Conservation (phyloP, 805 yeast genomes). For the Zygosaccharomyces gambellarensis region DNA sequence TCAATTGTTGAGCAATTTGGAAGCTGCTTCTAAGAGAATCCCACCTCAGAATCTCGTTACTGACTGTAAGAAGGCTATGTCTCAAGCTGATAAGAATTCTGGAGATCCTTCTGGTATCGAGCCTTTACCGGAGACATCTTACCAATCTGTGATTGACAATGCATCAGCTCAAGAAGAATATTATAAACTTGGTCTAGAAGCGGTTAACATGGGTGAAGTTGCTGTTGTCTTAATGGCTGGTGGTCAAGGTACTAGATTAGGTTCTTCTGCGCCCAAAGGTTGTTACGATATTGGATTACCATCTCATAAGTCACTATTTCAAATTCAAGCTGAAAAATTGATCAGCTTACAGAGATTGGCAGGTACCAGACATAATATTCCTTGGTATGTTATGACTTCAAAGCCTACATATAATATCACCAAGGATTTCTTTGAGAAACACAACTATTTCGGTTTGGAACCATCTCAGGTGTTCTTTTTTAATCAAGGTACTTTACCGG, state of each 20-base stretch:
- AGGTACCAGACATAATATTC: conserved; percentile 36
- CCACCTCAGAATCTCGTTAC: conserved; percentile 35
- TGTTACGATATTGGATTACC: conserved; percentile 86
- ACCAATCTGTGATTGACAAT: conserved; percentile 42
- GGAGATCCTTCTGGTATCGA: conserved; percentile 30
- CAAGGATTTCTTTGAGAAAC: conserved; percentile 56
- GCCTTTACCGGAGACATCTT: conserved; percentile 53
- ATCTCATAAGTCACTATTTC: conserved; percentile 77
- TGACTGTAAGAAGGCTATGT: conserved; percentile 41
- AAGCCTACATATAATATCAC: conserved; percentile 77
- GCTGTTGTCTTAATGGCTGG: conserved; percentile 95
- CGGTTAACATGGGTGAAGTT: conserved; percentile 67
- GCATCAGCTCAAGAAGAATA: conserved; percentile 38
- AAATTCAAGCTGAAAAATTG: conserved; percentile 87
- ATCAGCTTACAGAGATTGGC: conserved; percentile 48
- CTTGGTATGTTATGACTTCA: conserved; percentile 95
- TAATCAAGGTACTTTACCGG: conserved; percentile 94
- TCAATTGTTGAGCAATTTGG: conserved; percentile 34
- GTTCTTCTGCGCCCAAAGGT: conserved; percentile 88
- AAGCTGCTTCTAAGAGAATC: conserved; percentile 15
- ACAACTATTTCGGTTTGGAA: conserved; percentile 68
- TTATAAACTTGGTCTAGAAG: conserved; percentile 54
- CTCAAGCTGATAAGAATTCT: conserved; percentile 31
- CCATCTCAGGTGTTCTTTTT: conserved; percentile 64
- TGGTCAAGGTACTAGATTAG: conserved; percentile 96